These are phyloP conservation scores for Brassica rapa DNA, from an alignment of 345 rosid species.

Conservation along the genomic window DNA sequence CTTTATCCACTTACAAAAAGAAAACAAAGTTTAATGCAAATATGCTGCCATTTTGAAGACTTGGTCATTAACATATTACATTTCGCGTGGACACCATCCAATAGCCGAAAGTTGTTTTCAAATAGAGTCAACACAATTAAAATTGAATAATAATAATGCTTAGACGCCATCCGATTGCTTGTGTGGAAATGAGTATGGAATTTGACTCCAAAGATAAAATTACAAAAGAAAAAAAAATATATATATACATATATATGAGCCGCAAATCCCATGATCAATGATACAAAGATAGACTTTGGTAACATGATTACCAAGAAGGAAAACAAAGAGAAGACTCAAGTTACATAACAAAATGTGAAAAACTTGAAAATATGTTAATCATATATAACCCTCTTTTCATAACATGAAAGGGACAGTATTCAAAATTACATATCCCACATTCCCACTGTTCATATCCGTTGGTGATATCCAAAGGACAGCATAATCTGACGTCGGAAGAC, in stretches of 20 bases:
- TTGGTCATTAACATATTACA: constrained; percentile 1
- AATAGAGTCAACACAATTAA: constrained; percentile 1
- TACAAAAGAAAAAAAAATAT: neutral
- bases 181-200: neutral
- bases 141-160: neutral
- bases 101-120: constrained; percentile 35
- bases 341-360: too few relatives aligned
- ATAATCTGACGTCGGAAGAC: neutral
- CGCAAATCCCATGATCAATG: constrained; percentile 1
- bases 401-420: too few relatives aligned
- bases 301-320: too few relatives aligned
- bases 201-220: neutral
- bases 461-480: too few relatives aligned
- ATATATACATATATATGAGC: neutral
- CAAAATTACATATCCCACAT: too few relatives aligned
- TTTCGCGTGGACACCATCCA: constrained; percentile 23
- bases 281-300: constrained; percentile 5
- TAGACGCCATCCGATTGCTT: neutral
- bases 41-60: neutral
- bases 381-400: too few relatives aligned
- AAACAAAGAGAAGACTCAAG: too few relatives aligned
- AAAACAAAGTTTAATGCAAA: neutral
- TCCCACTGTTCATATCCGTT: too few relatives aligned
- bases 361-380: too few relatives aligned
- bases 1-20: neutral